Evolutionary conservation across 2,329 filamentous ascomycete species (phyloP), one percentile per base, ranked within the genome.

Genomic region (Dryadomyces quercus-mongolicae): DNA sequence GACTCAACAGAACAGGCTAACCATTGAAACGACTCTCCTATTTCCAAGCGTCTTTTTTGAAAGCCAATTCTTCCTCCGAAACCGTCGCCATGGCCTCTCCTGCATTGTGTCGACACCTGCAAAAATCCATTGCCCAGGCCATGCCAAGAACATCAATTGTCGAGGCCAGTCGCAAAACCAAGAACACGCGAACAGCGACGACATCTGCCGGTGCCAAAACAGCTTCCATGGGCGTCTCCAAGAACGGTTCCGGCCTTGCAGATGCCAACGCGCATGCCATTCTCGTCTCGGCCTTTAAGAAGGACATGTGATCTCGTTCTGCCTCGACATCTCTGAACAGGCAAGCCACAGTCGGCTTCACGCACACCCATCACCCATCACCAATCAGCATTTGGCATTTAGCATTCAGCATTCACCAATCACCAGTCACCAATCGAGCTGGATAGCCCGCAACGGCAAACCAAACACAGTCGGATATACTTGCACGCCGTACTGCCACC

Each of bases 51-150:
- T n/a, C n/a, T n/a, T n/a, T n/a, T n/a, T n/a, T n/a, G n/a, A n/a
- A n/a, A n/a, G n/a, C n/a, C n/a, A n/a, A n/a, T n/a, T n/a, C n/a
- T n/a, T n/a, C n/a, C n/a, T n/a, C n/a, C n/a, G n/a, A n/a, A n/a
- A n/a, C n/a, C n/a, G n/a, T n/a, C n/a, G 36, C 48, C 34, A 50
- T 50, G 48, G 38, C 48, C 9, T 50, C 48, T 50, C 48, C 48
- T 16, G 34, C 48, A 22, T 36, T 50, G 20, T 50, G 48, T 18
- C 34, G 48, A 18, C 48, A 50, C 12, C 48, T 50, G 13, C 48
- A 50, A 40, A 50, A 50, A 34, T 50, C 34, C 36, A 50, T 50
- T 20, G 48, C 48, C 13, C 34, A 40, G 48, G 48, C 36, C 10
- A 13, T 50, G 20, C 48, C 48, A 22, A 34, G 48, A 42, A 22